Base-by-base conservation (phyloP, 345 rosid species). In the Eutrema heterophyllum region DNA sequence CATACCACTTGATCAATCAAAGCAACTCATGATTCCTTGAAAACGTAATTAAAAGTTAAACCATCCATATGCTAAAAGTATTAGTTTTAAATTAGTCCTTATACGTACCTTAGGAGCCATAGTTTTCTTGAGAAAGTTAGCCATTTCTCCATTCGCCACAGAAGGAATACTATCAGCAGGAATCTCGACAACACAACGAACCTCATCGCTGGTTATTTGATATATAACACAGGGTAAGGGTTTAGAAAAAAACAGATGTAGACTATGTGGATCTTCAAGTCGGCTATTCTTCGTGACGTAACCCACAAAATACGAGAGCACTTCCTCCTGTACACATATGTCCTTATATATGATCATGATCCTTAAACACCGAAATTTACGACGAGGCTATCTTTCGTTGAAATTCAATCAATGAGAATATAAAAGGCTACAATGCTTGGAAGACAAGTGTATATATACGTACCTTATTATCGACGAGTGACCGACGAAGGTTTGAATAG, bases 401-500 rank as follows among this genome's bases (percentile, higher is more conserved):
- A 38, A 38, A 14, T 38, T 60, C 13, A 16, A 3, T 60, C 13
- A 29, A 3, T 39, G 55, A 29, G 9, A 39, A 38, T 12, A 61
- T 1, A 11, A 3, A 16, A 55, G 7, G 26, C 5, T 33, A 70
- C 9, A 32, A 21, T 33, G 12, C 1, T 35, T 8, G 12, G 16
- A 9, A 32, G 6, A 30, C 9, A 43, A 18, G 9, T 52, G 18
- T 33, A 9, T 24, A 68, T 33, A 9, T 24, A 68, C 79, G 45
- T 30, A 89, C 92, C 77, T 74, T 80, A 16, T 91, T 84, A 33
- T 83, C 74, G 70, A 86, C 82, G 46, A 86, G 83, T 40, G 85
- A 82, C 64, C 89, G 88, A 0, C 96, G 91, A 79, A 89, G 80
- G 62, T 88, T 88, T 35, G 96, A 89, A 60, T 87, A 89, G 64